These are phyloP conservation scores for Falciphora oryzae DNA, from an alignment of 2,329 filamentous ascomycete genomes.

Conservation along the genomic window DNA sequence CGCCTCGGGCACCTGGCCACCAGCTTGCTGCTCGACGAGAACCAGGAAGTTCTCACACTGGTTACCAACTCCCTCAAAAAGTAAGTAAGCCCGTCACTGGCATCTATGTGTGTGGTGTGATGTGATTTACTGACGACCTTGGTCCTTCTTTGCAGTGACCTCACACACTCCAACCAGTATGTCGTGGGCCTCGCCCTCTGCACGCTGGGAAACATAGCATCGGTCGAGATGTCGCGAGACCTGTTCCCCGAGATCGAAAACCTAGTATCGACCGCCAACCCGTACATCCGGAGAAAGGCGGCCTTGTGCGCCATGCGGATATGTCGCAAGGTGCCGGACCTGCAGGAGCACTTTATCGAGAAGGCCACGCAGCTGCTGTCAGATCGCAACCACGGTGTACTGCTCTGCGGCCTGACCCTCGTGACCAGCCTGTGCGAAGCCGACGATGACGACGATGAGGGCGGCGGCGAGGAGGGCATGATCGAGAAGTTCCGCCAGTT, in stretches of 20 bases:
- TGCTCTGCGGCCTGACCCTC: constrained; percentile 86
- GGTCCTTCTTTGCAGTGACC: constrained; percentile 55
- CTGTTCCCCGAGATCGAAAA: constrained; percentile 94
- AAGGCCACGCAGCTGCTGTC: constrained; percentile 84
- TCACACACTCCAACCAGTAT: constrained; percentile 97
- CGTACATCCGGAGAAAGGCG: constrained; percentile 96
- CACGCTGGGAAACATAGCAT: constrained; percentile 95
- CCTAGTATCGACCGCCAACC: constrained; percentile 86
- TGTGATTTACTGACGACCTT: constrained; percentile 26
- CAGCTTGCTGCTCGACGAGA: constrained; percentile 93
- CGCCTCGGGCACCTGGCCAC: constrained; percentile 91
- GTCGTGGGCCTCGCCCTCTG: constrained; percentile 94
- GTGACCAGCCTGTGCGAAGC: constrained; percentile 91
- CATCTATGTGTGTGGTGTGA: not conserved
- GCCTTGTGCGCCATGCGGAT: constrained; percentile 99
- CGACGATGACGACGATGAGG: constrained; percentile 86
- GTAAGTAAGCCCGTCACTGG: constrained; percentile 39
- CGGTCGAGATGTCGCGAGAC: constrained; percentile 96
- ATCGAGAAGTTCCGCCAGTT: constrained; percentile 87
- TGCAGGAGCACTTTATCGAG: constrained; percentile 95
- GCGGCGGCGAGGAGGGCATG: constrained; percentile 82
- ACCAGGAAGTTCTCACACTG: constrained; percentile 93
- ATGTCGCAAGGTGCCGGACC: constrained; percentile 93
- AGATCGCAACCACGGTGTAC: constrained; percentile 91
- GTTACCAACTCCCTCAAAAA: constrained; percentile 98